Conservation (phyloP, 768 basidiomycete species). For the Phylloporus sp. region DNA sequence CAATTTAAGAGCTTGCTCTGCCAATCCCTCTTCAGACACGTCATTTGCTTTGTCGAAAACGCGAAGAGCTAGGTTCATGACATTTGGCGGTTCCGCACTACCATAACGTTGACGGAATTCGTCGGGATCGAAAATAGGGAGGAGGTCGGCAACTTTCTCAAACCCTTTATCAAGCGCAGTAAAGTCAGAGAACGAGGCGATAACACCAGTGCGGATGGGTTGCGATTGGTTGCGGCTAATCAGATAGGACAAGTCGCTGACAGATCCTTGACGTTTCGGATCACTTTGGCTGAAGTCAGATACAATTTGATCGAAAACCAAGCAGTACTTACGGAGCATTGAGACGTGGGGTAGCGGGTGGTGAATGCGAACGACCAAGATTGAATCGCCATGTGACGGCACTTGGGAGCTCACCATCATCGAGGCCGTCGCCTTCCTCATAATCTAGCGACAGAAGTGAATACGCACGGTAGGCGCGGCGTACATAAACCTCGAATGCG, state of each 20-base stretch:
- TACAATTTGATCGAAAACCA: background rate
- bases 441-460: conserved; percentile 88
- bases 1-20: conserved; percentile 62
- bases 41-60: conserved; percentile 81
- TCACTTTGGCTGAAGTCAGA: conserved; percentile 36
- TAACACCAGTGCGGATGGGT: conserved; percentile 85
- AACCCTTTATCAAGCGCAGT: conserved; percentile 67
- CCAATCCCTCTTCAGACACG: conserved; percentile 71
- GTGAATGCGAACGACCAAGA: conserved; percentile 81
- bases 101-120: conserved; percentile 79
- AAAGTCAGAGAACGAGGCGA: conserved; percentile 84
- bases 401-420: conserved; percentile 76
- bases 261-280: conserved; percentile 79
- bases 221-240: conserved; percentile 83
- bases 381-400: conserved; percentile 95
- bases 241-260: conserved; percentile 93
- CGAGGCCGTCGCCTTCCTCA: conserved; percentile 82
- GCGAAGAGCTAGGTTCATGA: conserved; percentile 90
- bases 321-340: conserved; percentile 28
- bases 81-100: conserved; percentile 76
- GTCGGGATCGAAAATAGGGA: conserved; percentile 66
- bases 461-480: conserved; percentile 94
- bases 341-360: conserved; percentile 76
- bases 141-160: conserved; percentile 60
- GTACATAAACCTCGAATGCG: conserved; percentile 92